phyloP scores from a whole-genome alignment of 139 green algal genomes.

The Chlorella ohadii region DNA sequence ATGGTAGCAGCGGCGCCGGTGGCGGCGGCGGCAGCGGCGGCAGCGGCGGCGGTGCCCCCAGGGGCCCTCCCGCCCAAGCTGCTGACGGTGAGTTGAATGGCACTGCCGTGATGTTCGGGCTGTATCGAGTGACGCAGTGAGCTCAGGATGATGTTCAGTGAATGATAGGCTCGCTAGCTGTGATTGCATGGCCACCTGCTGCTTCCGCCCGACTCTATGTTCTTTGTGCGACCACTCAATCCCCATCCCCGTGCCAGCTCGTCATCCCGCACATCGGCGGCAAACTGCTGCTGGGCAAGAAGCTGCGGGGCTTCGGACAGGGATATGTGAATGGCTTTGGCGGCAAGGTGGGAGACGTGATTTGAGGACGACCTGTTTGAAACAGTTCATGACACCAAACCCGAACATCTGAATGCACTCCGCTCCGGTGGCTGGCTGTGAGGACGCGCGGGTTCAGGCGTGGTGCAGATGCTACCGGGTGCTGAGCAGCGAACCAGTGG shows the following conservation, averaged over 20 bases:
- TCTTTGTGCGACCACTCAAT: background rate
- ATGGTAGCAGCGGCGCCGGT: background rate
- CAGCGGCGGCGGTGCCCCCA: background rate
- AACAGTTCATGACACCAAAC: too few species aligned
- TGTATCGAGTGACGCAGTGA: too few species aligned
- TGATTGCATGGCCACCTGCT: too few species aligned
- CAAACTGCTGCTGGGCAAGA: constrained; percentile 60
- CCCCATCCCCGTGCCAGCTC: constrained; percentile 32
- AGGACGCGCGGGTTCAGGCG: too few species aligned
- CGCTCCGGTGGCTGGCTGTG: too few species aligned
- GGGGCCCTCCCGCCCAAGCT: background rate
- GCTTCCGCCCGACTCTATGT: too few species aligned
- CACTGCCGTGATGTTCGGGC: too few species aligned
- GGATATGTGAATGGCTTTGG: constrained; percentile 68
- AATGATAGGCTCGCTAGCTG: too few species aligned
- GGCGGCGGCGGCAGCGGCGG: background rate
- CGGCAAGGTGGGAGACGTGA: constrained; percentile 12
- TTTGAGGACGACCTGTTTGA: too few species aligned
- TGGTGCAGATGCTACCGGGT: background rate
- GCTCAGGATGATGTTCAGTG: too few species aligned
- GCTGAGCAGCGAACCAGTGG: too few species aligned
- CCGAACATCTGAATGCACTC: too few species aligned
- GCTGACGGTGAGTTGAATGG: constrained; percentile 29
- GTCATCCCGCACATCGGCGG: constrained; percentile 46
- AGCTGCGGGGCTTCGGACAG: constrained; percentile 67